Conservation (phyloP, 495 filamentous ascomycete genomes). For the Aspergillus egyptiacus region DNA sequence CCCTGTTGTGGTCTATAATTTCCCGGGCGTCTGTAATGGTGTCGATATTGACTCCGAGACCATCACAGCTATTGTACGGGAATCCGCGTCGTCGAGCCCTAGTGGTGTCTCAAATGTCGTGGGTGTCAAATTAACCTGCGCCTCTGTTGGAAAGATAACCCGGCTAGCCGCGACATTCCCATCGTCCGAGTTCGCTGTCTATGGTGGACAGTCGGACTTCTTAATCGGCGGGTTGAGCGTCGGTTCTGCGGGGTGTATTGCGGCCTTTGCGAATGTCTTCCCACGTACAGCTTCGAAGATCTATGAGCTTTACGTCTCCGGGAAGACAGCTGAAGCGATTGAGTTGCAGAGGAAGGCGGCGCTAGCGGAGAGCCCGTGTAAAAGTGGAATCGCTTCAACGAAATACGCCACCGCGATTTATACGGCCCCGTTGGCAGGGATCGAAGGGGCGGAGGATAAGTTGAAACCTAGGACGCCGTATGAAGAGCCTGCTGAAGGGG, state of each 20-base stretch:
- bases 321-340: conserved; percentile 48
- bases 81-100: conserved; percentile 37
- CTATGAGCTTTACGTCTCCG: conserved; percentile 47
- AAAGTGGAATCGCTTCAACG: conserved; percentile 56
- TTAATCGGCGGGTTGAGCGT: conserved; percentile 53
- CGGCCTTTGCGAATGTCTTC: conserved; percentile 62
- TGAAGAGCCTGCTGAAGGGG: conserved; percentile 40
- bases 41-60: conserved; percentile 61
- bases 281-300: conserved; percentile 49
- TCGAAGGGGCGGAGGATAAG: conserved; percentile 49
- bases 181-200: conserved; percentile 53
- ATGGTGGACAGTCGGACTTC: conserved; percentile 67
- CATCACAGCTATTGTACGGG: conserved; percentile 45
- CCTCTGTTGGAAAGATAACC: conserved; percentile 61
- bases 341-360: conserved; percentile 49
- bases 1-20: conserved; percentile 65
- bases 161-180: conserved; percentile 50
- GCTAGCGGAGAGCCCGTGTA: conserved; percentile 50
- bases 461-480: conserved; percentile 56
- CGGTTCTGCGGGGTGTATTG: conserved; percentile 58
- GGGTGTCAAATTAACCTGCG: conserved; percentile 67
- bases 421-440: conserved; percentile 50
- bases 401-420: conserved; percentile 58
- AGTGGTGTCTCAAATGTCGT: conserved; percentile 49
- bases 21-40: conserved; percentile 66